These are phyloP conservation scores for Phytopythium delawarense DNA, from an alignment of 352 stramenopile genomes.

Conservation along the genomic window DNA sequence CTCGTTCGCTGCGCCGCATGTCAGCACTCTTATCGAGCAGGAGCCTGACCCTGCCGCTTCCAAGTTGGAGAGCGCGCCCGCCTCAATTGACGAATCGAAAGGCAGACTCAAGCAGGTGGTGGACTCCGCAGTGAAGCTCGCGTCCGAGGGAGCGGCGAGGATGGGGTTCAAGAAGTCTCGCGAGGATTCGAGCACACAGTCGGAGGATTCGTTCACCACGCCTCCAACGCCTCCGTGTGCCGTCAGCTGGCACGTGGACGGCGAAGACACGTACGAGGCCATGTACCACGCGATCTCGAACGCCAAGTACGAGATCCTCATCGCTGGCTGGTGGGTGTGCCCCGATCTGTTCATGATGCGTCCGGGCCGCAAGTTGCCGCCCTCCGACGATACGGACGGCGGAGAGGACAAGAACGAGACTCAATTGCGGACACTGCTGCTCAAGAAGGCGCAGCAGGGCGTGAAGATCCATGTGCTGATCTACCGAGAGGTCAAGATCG, in stretches of 20 bases:
- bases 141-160: constrained; percentile 18
- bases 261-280: constrained; percentile 79
- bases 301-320: constrained; percentile 88
- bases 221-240: constrained; percentile 40
- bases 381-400: constrained; percentile 20
- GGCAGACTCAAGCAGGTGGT: constrained; percentile 25
- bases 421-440: constrained; percentile 69
- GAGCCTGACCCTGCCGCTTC: constrained; percentile 16
- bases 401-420: constrained; percentile 57
- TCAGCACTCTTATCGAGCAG: constrained; percentile 32
- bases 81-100: constrained; percentile 11
- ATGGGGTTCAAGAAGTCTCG: constrained; percentile 20
- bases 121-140: constrained; percentile 29
- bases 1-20: constrained; percentile 70
- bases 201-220: constrained; percentile 44
- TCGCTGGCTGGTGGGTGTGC: constrained; percentile 89
- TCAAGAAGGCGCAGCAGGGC: constrained; percentile 72
- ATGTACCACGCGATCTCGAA: constrained; percentile 85
- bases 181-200: constrained; percentile 59
- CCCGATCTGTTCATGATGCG: constrained; percentile 82
- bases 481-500: constrained; percentile 87
- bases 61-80: constrained; percentile 24
- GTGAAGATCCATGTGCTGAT: constrained; percentile 91
- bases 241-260: constrained; percentile 85
- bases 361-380: constrained; percentile 47